A percentile compares a stretch with the other conserved stretches of the same genome.
phyloP scores from a whole-genome alignment of 495 filamentous ascomycete species.

The Penicillium chermesinum region DNA sequence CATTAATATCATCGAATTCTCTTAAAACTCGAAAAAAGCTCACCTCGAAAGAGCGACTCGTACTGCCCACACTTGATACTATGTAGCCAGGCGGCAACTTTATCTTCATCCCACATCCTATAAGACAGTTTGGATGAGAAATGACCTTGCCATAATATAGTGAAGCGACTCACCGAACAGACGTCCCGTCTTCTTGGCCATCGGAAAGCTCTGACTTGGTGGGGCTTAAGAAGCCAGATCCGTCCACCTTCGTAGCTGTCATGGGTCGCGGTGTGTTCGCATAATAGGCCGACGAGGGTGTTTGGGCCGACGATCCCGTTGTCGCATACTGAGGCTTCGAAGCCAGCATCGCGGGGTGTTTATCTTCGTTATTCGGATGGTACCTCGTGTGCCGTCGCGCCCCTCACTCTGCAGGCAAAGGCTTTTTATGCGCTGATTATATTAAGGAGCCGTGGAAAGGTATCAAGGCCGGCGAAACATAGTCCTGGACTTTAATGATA shows the following conservation, averaged over 20 bases:
- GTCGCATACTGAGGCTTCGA: constrained; percentile 66
- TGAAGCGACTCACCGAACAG: constrained; percentile 49
- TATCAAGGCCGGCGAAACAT: constrained; percentile 16
- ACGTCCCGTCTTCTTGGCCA: constrained; percentile 50
- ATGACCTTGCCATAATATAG: neutral
- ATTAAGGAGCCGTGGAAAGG: constrained; percentile 6
- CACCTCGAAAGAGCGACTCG: constrained; percentile 80
- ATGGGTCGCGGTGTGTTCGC: constrained; percentile 46
- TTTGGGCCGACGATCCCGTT: constrained; percentile 51
- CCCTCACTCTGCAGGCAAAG: constrained; percentile 11
- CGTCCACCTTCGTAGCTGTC: constrained; percentile 51
- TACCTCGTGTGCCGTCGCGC: constrained; percentile 1
- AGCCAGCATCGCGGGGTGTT: constrained; percentile 58
- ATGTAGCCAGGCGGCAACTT: constrained; percentile 82
- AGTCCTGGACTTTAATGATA: constrained; percentile 7
- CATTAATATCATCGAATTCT: constrained; percentile 1
- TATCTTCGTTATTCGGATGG: neutral
- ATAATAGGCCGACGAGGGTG: constrained; percentile 50
- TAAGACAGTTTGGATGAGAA: constrained; percentile 18
- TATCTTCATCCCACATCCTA: constrained; percentile 84
- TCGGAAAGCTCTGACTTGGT: constrained; percentile 97
- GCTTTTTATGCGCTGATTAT: constrained; percentile 7
- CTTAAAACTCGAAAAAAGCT: neutral
- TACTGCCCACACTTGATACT: constrained; percentile 92
- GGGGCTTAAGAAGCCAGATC: constrained; percentile 69